phyloP scores from a whole-genome alignment of 495 filamentous ascomycete genomes.

The Cetradonia linearis region DNA sequence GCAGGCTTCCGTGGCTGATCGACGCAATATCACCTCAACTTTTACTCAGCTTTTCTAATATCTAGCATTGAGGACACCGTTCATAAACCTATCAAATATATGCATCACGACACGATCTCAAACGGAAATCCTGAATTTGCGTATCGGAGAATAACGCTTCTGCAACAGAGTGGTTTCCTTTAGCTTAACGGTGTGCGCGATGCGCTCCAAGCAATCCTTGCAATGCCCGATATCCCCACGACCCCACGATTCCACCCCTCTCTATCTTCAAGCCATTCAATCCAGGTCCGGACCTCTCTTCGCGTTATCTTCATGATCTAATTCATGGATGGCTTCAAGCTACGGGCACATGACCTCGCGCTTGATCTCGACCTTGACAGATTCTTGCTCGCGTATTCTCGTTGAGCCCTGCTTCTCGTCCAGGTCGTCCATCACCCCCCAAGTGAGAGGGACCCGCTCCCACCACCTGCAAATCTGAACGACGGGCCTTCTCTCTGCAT shows the following conservation, averaged over 20 bases:
- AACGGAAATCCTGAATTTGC: neutral
- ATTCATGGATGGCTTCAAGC: neutral
- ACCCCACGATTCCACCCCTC: neutral
- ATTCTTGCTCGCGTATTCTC: neutral
- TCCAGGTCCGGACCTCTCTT: neutral
- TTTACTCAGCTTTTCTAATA: neutral
- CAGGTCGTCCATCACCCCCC: neutral
- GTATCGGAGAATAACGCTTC: neutral
- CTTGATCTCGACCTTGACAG: neutral
- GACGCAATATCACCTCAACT: neutral
- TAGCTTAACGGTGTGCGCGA: slow-evolving; percentile 7
- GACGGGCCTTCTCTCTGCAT: neutral
- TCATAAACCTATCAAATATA: neutral
- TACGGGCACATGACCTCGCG: neutral
- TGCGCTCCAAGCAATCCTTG: slow-evolving; percentile 5
- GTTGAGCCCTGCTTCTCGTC: neutral
- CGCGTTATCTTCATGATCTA: neutral
- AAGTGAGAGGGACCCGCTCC: neutral
- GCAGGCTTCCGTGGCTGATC: neutral
- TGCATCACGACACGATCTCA: neutral
- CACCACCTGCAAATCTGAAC: neutral
- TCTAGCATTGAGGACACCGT: neutral
- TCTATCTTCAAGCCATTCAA: neutral
- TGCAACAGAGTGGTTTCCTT: neutral
- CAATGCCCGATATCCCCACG: neutral